These are phyloP conservation scores for Phlyctochytrium planicorne DNA, from an alignment of 192 early-diverging fungal species.

Conservation along the genomic window DNA sequence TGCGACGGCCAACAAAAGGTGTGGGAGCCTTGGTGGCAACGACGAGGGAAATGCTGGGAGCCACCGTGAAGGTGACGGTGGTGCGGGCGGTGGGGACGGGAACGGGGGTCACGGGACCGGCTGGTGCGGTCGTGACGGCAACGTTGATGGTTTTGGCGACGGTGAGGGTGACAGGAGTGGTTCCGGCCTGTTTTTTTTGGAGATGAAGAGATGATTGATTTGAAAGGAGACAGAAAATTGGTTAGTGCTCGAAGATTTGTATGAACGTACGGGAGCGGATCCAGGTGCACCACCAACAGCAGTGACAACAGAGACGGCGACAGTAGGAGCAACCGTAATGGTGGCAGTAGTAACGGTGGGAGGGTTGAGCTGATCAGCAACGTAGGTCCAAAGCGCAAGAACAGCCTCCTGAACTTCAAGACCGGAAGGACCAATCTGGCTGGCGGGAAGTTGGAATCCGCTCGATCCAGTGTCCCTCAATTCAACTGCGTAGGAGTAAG, in stretches of 20 bases:
- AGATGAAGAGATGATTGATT: too few relatives aligned
- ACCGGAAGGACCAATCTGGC: constrained; percentile 29
- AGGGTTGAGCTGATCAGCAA: too few relatives aligned
- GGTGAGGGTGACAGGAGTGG: not conserved
- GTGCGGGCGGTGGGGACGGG: not conserved
- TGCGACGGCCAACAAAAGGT: too few relatives aligned
- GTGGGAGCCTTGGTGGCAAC: too few relatives aligned
- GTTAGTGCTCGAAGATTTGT: too few relatives aligned
- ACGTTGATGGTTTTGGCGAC: not conserved
- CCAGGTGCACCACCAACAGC: too few relatives aligned
- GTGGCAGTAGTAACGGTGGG: too few relatives aligned
- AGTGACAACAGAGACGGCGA: too few relatives aligned
- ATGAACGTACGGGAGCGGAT: too few relatives aligned
- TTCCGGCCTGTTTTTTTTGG: too few relatives aligned
- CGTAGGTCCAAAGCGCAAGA: constrained; percentile 25
- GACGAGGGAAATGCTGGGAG: not conserved
- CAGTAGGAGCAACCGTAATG: too few relatives aligned
- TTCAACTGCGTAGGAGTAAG: constrained; percentile 29
- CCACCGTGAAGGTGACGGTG: constrained; percentile 1
- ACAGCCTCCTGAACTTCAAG: constrained; percentile 23
- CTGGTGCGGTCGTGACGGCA: not conserved
- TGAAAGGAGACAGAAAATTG: too few relatives aligned
- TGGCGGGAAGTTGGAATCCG: constrained; percentile 26
- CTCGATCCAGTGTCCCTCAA: constrained; percentile 14
- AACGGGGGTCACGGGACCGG: not conserved